Evolutionary conservation across 345 rosid genomes (phyloP), one percentile per base, ranked within the genome.

Genomic region (Aquilaria sinensis): DNA sequence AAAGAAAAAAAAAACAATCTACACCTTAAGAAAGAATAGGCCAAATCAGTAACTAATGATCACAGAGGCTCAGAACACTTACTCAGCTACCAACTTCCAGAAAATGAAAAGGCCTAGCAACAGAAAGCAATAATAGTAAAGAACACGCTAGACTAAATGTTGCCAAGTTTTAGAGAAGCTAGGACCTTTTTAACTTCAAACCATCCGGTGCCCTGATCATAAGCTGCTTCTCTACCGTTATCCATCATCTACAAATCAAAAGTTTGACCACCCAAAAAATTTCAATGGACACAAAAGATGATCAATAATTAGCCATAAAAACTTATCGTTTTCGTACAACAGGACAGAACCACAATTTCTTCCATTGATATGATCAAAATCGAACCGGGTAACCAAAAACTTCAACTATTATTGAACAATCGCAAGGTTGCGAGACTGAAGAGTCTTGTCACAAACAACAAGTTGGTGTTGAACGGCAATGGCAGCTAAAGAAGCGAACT

Each of bases 121-220:
- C 29, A 61, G 16, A 51, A 50, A 48, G 1, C 30, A 60, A 30
- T 57, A 31, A 23, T 29, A 61, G 16, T 47, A 50, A 48, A 1
- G 13, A 60, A 32, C 57, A 62, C 31, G 65, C n/a, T 29, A 31
- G 10, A 16, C 43, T 12, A 67, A 69, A 43, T 56, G 51, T 16
- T 47, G 10, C 32, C 11, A 63, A 45, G 13, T 31, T 52, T 57
- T 10, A 66, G 30, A 43, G 14, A 29, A 49, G 61, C 11, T 2
- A 29, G 56, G 53, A 83, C 92, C 92, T 83, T 85, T 76, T 81
- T 85, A 56, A 85, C 88, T 81, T 81, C 68, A 70, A 79, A 56
- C 92, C 92, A 85, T 65, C 92, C 88, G 2, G 88, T 79, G 68
- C 86, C 75, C 53, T 83, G 86, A 85, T 85, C 92, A 66, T 85